Percentiles rank a stretch among this genome's conserved stretches.
Conservation (phyloP, 768 basidiomycete genomes). For the Leucocoprinus birnbaumii region DNA sequence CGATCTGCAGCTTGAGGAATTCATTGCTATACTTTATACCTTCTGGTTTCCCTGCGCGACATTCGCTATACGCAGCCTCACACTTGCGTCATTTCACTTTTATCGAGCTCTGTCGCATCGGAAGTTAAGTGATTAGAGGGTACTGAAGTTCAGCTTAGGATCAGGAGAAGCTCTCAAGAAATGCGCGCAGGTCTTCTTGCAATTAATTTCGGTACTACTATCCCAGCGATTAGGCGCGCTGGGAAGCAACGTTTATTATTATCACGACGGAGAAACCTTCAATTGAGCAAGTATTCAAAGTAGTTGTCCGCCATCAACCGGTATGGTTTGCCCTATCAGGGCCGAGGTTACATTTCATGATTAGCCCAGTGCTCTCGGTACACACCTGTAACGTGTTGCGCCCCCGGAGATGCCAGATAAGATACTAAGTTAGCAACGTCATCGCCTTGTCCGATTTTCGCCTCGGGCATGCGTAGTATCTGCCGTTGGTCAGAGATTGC, state of each 20-base stretch:
- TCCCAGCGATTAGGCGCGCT: too few relatives aligned
- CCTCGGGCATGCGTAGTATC: slow-evolving; percentile 1
- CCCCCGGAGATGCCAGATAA: slow-evolving; percentile 17
- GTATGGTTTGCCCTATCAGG: slow-evolving; percentile 6
- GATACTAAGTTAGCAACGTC: slow-evolving; percentile 20
- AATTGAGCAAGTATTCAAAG: background rate
- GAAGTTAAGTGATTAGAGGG: background rate
- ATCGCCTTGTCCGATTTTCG: background rate
- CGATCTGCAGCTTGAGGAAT: background rate
- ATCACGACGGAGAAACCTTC: background rate
- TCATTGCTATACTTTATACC: background rate
- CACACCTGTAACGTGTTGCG: slow-evolving; percentile 5
- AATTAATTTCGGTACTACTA: background rate
- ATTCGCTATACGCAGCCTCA: slow-evolving; percentile 1
- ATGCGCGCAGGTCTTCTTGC: too few relatives aligned
- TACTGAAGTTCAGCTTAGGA: background rate
- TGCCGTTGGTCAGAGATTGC: background rate
- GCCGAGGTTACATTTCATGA: background rate
- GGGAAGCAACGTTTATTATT: background rate
- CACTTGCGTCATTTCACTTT: background rate
- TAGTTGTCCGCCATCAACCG: background rate
- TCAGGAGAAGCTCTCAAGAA: background rate
- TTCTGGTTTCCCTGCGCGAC: background rate
- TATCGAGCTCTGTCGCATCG: background rate
- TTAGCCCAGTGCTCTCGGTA: background rate